Conservation (phyloP, 306 rosid genomes). For the Cajanus cajan region DNA sequence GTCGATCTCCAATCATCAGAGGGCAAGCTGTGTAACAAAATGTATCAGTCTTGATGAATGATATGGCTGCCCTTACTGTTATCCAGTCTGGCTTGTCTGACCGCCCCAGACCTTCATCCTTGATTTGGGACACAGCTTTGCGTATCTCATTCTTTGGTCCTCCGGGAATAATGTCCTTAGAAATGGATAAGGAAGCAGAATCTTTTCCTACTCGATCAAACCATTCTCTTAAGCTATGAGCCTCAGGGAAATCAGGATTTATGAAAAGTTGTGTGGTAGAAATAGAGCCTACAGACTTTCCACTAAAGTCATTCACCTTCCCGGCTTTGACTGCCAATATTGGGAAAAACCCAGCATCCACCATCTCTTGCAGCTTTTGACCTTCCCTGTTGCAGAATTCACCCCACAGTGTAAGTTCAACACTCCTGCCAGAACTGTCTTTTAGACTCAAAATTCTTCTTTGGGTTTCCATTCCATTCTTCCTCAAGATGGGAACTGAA, state of each 20-base stretch:
- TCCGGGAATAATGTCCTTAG: slow-evolving; percentile 67
- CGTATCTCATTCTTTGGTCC: slow-evolving; percentile 75
- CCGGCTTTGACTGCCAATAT: slow-evolving; percentile 91
- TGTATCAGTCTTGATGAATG: slow-evolving; percentile 81
- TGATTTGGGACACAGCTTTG: slow-evolving; percentile 88
- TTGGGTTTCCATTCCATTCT: slow-evolving; percentile 98
- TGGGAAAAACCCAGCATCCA: slow-evolving; percentile 60
- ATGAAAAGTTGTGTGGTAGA: slow-evolving; percentile 86
- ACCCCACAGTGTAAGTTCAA: slow-evolving; percentile 96
- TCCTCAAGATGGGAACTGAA: slow-evolving; percentile 86
- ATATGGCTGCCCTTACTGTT: slow-evolving; percentile 74
- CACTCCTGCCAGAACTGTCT: slow-evolving; percentile 75
- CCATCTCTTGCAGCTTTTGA: slow-evolving; percentile 75
- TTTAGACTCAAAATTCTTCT: slow-evolving; percentile 78
- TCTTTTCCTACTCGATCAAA: slow-evolving; percentile 76
- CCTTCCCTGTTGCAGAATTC: slow-evolving; percentile 97
- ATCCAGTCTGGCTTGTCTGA: slow-evolving; percentile 96
- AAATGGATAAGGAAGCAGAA: slow-evolving; percentile 66
- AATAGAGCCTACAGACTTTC: slow-evolving; percentile 88
- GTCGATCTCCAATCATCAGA: slow-evolving; percentile 91
- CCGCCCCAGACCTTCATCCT: slow-evolving; percentile 91
- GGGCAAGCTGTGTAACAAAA: slow-evolving; percentile 98
- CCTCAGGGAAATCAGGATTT: slow-evolving; percentile 79
- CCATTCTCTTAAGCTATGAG: slow-evolving; percentile 71
- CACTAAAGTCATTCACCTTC: slow-evolving; percentile 86